These are phyloP conservation scores for Paraphaeosphaeria minitans DNA, from an alignment of 2,329 filamentous ascomycete genomes.

Conservation along the genomic window DNA sequence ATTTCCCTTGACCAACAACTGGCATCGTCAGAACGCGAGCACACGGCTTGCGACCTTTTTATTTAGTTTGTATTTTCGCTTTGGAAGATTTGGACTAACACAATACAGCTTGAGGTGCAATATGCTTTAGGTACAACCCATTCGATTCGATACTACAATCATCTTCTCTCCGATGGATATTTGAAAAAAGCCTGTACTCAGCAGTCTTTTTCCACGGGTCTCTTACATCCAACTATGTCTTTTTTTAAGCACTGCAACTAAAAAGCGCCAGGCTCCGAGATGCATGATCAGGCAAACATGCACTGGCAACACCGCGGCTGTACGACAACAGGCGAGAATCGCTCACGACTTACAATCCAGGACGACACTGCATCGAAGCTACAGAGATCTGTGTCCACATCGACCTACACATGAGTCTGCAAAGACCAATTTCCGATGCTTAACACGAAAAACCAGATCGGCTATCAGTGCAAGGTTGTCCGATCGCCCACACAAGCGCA, in stretches of 20 bases:
- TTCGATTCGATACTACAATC: background rate
- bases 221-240: background rate
- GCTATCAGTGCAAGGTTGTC: background rate
- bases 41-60: background rate
- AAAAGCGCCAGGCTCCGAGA: background rate
- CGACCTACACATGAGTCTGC: background rate
- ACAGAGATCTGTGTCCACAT: background rate
- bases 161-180: background rate
- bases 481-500: background rate
- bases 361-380: too few species aligned
- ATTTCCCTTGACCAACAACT: too few species aligned
- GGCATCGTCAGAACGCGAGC: background rate
- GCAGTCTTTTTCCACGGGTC: too few species aligned
- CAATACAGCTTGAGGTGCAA: background rate
- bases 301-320: background rate
- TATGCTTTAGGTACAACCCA: background rate
- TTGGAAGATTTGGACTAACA: background rate
- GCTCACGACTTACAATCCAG: background rate
- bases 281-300: background rate
- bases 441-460: background rate
- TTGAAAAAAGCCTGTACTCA: background rate
- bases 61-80: background rate
- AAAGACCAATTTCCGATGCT: background rate
- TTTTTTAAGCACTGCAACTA: background rate
- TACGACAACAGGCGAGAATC: background rate